A percentile compares a stretch with the other conserved stretches of the same genome.
Evolutionary conservation across 1,284 basidiomycete genomes (phyloP).

Genomic region (Heterobasidion annosum): DNA sequence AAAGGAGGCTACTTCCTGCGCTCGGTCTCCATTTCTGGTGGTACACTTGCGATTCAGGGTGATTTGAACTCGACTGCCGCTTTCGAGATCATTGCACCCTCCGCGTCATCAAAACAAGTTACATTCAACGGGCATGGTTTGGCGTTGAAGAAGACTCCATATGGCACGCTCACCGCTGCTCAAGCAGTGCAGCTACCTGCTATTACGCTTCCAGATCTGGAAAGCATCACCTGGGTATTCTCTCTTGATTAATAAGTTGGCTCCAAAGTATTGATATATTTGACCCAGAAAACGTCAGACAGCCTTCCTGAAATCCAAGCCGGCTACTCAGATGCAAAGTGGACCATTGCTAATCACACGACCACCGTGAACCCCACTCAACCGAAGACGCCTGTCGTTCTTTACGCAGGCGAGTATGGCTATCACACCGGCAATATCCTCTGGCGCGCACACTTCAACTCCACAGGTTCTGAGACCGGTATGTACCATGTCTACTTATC

Average conservation of each 20-base stretch:
- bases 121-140: not conserved
- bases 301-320: not conserved
- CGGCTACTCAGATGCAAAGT: not conserved
- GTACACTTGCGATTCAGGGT: not conserved
- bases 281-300: not conserved
- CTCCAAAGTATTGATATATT: not conserved
- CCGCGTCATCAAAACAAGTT: not conserved
- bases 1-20: not conserved
- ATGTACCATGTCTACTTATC: not conserved
- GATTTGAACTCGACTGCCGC: not conserved
- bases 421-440: not conserved
- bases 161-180: not conserved
- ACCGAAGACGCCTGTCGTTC: not conserved
- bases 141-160: not conserved
- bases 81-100: not conserved
- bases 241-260: not conserved
- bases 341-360: not conserved
- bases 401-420: not conserved
- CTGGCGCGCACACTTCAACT: not conserved
- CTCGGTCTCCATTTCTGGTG: not conserved
- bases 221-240: not conserved
- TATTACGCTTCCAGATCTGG: not conserved
- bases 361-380: not conserved
- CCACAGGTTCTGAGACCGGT: not conserved
- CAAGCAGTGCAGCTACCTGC: not conserved